Evolutionary conservation across 768 basidiomycete species (phyloP), one percentile per base, ranked within the genome.

Genomic region (Mycena rosella): DNA sequence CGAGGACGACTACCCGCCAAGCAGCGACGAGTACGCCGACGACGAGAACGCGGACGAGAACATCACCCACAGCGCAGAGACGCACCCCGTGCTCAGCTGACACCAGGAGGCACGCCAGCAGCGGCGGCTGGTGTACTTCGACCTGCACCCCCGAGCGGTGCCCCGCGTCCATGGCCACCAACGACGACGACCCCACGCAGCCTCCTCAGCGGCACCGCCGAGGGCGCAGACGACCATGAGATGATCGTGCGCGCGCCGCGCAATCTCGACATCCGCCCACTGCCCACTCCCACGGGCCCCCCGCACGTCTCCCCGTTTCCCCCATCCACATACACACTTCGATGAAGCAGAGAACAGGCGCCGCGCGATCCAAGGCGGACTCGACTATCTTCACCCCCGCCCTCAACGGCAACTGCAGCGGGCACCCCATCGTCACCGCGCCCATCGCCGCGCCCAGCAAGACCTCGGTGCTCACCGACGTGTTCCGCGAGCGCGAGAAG

Each of bases 71-170:
- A 32, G 38, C 11, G 74, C 75, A n/a, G 42, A 61, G 6, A 38
- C 47, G 24, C 61, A 57, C 34, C 58, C 71, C 5, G 70, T 74
- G 11, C 51, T 77, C n/a, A n/a, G 74, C 17, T 75, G 78, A 27
- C 75, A 76, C n/a, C 75, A 6, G 45, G 59, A 76, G 44, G 78
- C 80, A 5, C n/a, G n/a, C n/a, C n/a, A n/a, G n/a, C n/a, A n/a
- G n/a, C 77, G 82, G 51, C 84, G 91, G 20, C 57, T 88, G 29
- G 90, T 91, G 0, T 94, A 94, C 76, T 94, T 94, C 74, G 92
- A 93, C 75, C 72, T 93, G 17, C 92, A 94, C n/a, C 75, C 92
- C 92, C 14, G 92, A 94, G 51, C 84, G 92, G 51, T 80, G 89
- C 44, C 85, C 85, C 22, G 29, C 53, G 6, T 63, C 71, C 5